phyloP scores from a whole-genome alignment of 192 early-diverging fungal species.

The Coemansia sp. region DNA sequence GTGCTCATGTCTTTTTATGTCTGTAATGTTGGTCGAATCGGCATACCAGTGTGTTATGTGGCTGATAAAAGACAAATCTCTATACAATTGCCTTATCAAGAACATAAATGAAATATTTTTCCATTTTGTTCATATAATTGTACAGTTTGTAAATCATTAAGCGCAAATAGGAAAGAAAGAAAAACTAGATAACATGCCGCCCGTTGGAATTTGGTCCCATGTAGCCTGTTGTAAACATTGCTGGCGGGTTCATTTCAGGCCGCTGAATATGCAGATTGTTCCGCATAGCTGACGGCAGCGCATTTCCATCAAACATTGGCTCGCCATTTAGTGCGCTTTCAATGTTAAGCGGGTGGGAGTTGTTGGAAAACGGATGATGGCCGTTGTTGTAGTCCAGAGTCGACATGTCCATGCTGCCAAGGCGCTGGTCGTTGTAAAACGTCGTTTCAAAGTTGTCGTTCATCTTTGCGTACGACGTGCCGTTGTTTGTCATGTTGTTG shows the following conservation, averaged over 20 bases:
- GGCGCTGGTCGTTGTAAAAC: background rate
- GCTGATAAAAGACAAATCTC: too few relatives aligned
- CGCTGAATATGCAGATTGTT: slow-evolving; percentile 37
- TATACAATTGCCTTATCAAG: too few relatives aligned
- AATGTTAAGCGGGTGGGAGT: background rate
- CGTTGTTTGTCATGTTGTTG: background rate
- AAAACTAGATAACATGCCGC: slow-evolving; percentile 15
- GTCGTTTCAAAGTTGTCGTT: background rate
- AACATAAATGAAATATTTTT: too few relatives aligned
- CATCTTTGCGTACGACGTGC: slow-evolving; percentile 12
- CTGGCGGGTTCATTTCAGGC: slow-evolving; percentile 18
- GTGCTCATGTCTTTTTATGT: too few relatives aligned
- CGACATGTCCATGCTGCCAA: slow-evolving; percentile 11
- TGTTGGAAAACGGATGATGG: slow-evolving; percentile 10
- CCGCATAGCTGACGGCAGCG: slow-evolving; percentile 20
- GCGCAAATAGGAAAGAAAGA: background rate
- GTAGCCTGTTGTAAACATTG: slow-evolving; percentile 15
- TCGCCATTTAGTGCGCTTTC: slow-evolving; percentile 9
- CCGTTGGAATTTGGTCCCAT: slow-evolving; percentile 1
- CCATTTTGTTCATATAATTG: too few relatives aligned
- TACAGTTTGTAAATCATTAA: background rate
- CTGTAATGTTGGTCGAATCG: too few relatives aligned
- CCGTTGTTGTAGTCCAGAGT: background rate
- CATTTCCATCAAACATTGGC: slow-evolving; percentile 7
- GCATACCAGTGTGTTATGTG: too few relatives aligned